Percentiles rank a stretch among this genome's conserved stretches.
phyloP scores from a whole-genome alignment of 345 rosid species.

The Sisymbrium irio region DNA sequence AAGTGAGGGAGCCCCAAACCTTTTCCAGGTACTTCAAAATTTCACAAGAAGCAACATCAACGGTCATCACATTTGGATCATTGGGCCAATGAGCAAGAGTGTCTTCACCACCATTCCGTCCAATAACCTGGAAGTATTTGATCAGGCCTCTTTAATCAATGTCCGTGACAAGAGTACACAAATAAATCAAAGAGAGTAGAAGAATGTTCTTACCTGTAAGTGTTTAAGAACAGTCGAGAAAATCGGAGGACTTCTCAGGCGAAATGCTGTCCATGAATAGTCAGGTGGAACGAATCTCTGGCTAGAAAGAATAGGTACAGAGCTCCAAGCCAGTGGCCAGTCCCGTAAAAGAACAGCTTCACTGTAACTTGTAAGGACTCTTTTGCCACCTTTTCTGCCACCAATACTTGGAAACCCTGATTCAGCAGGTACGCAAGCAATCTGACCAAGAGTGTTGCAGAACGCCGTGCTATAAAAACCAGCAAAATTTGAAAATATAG shows the following conservation, averaged over 20 bases:
- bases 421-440: conserved; percentile 86
- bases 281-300: conserved; percentile 83
- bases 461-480: conserved; percentile 70
- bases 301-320: conserved; percentile 70
- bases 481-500: conserved; percentile 78
- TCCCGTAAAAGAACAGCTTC: conserved; percentile 72
- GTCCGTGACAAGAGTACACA: conserved; percentile 2
- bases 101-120: conserved; percentile 89
- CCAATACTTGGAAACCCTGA: conserved; percentile 70
- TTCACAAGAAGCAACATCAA: conserved; percentile 74
- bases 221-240: conserved; percentile 80
- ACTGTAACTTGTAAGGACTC: conserved; percentile 76
- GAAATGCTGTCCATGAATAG: conserved; percentile 77
- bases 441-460: conserved; percentile 73
- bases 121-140: conserved; percentile 53
- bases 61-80: conserved; percentile 62
- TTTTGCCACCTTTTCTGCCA: conserved; percentile 63
- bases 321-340: conserved; percentile 97
- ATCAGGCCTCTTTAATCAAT: conserved; percentile 22
- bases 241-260: conserved; percentile 80
- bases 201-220: conserved; percentile 56
- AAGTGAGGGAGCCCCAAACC: conserved; percentile 73
- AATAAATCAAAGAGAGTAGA: not conserved
- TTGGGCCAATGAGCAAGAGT: conserved; percentile 97
- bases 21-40: conserved; percentile 77